phyloP scores from a whole-genome alignment of 2,329 filamentous ascomycete species.

The Cordyceps militaris region DNA sequence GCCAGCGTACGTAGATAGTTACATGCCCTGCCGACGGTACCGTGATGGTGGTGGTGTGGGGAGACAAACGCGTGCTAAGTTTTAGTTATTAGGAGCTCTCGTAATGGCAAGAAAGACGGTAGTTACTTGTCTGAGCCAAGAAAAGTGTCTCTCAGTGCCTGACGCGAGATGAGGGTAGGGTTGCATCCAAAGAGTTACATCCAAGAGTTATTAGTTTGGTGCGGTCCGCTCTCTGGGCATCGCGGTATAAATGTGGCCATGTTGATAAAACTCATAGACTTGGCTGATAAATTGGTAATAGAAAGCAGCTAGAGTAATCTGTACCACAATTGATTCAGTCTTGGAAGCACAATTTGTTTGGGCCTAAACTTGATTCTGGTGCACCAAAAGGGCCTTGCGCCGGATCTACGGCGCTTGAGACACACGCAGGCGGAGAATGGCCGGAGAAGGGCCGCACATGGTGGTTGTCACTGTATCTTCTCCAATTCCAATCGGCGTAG shows the following conservation, averaged over 20 bases:
- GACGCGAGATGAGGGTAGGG: background rate
- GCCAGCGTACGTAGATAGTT: too few relatives aligned
- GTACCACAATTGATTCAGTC: background rate
- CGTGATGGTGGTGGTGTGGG: too few relatives aligned
- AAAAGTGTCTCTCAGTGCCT: background rate
- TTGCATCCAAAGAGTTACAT: background rate
- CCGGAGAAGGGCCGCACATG: constrained; percentile 13
- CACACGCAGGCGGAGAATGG: constrained; percentile 12
- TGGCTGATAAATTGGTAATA: too few relatives aligned
- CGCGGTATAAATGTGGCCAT: too few relatives aligned
- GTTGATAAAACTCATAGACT: background rate
- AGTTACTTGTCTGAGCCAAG: background rate
- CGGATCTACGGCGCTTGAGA: constrained; percentile 12
- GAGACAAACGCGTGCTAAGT: background rate
- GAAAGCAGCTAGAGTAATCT: background rate
- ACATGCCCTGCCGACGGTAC: too few relatives aligned
- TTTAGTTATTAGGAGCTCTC: too few relatives aligned
- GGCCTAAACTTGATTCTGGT: background rate
- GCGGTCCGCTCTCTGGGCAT: background rate
- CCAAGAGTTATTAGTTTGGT: too few relatives aligned
- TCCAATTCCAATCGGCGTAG: background rate
- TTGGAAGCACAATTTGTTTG: background rate
- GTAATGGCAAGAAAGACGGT: background rate
- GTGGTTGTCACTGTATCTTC: background rate
- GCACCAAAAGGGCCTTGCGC: background rate